Evolutionary conservation across 2,329 filamentous ascomycete species (phyloP).

Genomic region (Phoma herbarum): DNA sequence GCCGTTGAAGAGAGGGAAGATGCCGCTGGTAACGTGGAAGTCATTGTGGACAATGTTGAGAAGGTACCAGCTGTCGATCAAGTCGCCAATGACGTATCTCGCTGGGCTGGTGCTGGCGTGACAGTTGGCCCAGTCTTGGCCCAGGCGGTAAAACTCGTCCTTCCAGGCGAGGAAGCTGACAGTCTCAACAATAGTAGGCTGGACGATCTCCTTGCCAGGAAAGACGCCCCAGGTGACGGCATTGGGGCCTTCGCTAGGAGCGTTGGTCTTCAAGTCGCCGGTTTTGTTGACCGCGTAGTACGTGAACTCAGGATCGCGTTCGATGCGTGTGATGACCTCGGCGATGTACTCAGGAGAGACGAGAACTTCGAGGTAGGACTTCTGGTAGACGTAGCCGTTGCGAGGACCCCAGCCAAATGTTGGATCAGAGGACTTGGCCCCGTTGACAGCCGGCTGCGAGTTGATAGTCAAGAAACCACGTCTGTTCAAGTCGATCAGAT

Average conservation of each 20-base stretch:
- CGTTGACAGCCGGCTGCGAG: constrained; percentile 94
- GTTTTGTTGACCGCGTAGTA: constrained; percentile 92
- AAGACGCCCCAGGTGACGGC: constrained; percentile 99
- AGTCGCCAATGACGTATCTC: constrained; percentile 77
- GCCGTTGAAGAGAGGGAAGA: constrained; percentile 87
- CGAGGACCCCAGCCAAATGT: constrained; percentile 93
- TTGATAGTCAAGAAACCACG: constrained; percentile 94
- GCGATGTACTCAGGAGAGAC: constrained; percentile 81
- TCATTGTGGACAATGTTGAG: constrained; percentile 99
- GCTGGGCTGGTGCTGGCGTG: constrained; percentile 80
- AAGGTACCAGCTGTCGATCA: constrained; percentile 92
- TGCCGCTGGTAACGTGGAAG: constrained; percentile 82
- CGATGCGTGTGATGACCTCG: constrained; percentile 79
- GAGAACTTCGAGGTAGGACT: constrained; percentile 93
- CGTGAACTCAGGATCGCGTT: constrained; percentile 81
- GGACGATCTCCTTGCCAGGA: constrained; percentile 98
- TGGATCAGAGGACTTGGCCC: constrained; percentile 84
- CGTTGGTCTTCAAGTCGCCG: constrained; percentile 84
- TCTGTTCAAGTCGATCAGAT: constrained; percentile 82
- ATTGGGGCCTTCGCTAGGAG: constrained; percentile 85
- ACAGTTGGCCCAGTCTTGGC: constrained; percentile 93
- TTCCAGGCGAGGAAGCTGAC: constrained; percentile 99
- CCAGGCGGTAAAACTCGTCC: constrained; percentile 93
- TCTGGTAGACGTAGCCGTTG: constrained; percentile 98
- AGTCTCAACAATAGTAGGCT: constrained; percentile 98